These are phyloP conservation scores for Tetrapyrgos nigripes DNA, from an alignment of 1,284 basidiomycete genomes.

Conservation along the genomic window DNA sequence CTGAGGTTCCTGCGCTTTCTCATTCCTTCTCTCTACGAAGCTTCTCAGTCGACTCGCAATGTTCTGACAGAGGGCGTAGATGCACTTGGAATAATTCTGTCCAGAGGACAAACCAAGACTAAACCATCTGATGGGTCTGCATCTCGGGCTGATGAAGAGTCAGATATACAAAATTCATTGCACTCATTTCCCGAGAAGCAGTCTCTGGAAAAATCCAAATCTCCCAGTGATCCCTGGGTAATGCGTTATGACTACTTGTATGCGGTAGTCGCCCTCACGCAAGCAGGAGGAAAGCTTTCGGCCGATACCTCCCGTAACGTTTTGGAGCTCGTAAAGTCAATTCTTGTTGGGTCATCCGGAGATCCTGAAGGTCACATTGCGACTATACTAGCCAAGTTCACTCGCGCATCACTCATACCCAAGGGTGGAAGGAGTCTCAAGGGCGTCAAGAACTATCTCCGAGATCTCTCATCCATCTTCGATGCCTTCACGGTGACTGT, in stretches of 20 bases:
- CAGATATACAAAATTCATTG: slow-evolving; percentile 27
- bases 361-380: slow-evolving; percentile 39
- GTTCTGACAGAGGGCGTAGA: slow-evolving; percentile 73
- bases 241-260: slow-evolving; percentile 74
- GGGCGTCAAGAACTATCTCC: slow-evolving; percentile 59
- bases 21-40: slow-evolving; percentile 63
- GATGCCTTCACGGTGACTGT: slow-evolving; percentile 55
- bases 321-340: slow-evolving; percentile 63
- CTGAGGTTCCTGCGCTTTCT: slow-evolving; percentile 66
- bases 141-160: slow-evolving; percentile 35
- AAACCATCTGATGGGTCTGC: slow-evolving; percentile 48
- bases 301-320: slow-evolving; percentile 53
- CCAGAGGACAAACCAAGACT: slow-evolving; percentile 51
- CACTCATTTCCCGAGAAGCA: slow-evolving; percentile 38
- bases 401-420: slow-evolving; percentile 52
- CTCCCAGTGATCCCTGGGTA: slow-evolving; percentile 56
- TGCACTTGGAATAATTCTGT: slow-evolving; percentile 66
- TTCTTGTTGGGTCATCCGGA: slow-evolving; percentile 61
- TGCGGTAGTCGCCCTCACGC: slow-evolving; percentile 61
- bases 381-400: slow-evolving; percentile 57
- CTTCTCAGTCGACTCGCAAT: slow-evolving; percentile 53
- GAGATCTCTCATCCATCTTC: slow-evolving; percentile 65
- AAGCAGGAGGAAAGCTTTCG: slow-evolving; percentile 61
- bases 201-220: slow-evolving; percentile 47
- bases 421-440: slow-evolving; percentile 50